Evolutionary conservation across 768 basidiomycete genomes (phyloP).

Genomic region (Pleurotus giganteus): DNA sequence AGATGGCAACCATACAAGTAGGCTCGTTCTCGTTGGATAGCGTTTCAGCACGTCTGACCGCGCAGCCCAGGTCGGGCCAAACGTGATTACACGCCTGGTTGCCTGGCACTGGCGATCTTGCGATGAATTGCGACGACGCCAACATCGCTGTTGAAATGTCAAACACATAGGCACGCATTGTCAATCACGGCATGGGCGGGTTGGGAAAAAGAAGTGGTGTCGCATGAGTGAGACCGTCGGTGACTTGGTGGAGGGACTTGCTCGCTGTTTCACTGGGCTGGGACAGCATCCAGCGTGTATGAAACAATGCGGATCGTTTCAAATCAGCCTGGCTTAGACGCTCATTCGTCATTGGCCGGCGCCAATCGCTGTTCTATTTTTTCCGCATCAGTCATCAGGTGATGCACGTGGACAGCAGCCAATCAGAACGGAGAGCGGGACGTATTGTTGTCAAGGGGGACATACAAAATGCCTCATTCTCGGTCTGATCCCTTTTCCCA

Average conservation of each 20-base stretch:
- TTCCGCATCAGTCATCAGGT: no score
- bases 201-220: no score
- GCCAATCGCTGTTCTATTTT: background rate
- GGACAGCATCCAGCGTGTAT: background rate
- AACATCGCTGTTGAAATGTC: conserved; percentile 1
- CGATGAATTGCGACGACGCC: background rate
- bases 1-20: conserved; percentile 7
- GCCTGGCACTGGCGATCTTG: conserved; percentile 6
- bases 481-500: conserved; percentile 16
- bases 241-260: no score
- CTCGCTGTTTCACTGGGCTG: conserved; percentile 2
- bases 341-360: background rate
- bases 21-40: background rate
- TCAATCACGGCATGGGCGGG: no score
- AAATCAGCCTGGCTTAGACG: background rate
- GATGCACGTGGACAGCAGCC: conserved; percentile 6
- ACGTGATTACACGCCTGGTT: conserved; percentile 9
- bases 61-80: conserved; percentile 7
- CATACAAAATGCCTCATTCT: conserved; percentile 11
- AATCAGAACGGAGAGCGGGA: conserved; percentile 13
- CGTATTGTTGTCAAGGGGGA: conserved; percentile 13
- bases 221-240: no score
- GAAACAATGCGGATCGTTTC: background rate
- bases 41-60: conserved; percentile 1
- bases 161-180: background rate